phyloP scores from a whole-genome alignment of 2,329 filamentous ascomycete species.

The Aspergillus bombycis region DNA sequence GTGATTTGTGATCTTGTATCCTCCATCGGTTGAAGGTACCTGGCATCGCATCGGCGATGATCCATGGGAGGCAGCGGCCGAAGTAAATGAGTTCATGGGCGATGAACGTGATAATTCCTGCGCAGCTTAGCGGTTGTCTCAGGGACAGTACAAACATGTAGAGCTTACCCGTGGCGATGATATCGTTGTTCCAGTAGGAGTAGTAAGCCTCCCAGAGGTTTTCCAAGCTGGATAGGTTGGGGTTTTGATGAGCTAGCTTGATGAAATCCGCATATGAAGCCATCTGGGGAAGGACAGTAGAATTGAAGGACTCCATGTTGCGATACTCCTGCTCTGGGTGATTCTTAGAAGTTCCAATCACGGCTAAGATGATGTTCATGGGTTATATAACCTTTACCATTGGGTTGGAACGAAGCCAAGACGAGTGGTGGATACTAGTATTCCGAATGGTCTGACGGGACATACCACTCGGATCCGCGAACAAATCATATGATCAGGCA shows the following conservation, averaged over 20 bases:
- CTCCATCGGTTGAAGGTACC: constrained; percentile 90
- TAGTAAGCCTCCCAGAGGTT: constrained; percentile 94
- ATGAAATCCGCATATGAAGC: constrained; percentile 66
- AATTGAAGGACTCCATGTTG: constrained; percentile 23
- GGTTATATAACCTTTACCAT: not conserved
- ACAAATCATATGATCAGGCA: constrained; percentile 15
- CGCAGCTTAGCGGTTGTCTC: not conserved
- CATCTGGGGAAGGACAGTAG: constrained; percentile 31
- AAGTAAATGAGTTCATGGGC: constrained; percentile 96
- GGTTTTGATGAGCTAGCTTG: constrained; percentile 70
- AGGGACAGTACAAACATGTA: no score
- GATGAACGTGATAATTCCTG: constrained; percentile 93
- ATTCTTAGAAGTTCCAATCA: not conserved
- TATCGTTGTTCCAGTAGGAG: constrained; percentile 93
- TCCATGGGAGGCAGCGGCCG: constrained; percentile 83
- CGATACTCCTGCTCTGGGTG: not conserved
- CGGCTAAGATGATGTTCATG: not conserved
- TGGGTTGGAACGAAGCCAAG: not conserved
- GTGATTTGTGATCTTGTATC: constrained; percentile 86
- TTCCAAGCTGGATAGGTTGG: constrained; percentile 81
- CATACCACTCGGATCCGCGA: constrained; percentile 26
- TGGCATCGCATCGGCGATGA: constrained; percentile 78
- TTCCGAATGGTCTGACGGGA: constrained; percentile 25
- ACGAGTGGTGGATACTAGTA: constrained; percentile 9
- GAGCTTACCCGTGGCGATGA: constrained; percentile 62